phyloP scores from a whole-genome alignment of 2,329 filamentous ascomycete genomes.

The Penicillium sp. region DNA sequence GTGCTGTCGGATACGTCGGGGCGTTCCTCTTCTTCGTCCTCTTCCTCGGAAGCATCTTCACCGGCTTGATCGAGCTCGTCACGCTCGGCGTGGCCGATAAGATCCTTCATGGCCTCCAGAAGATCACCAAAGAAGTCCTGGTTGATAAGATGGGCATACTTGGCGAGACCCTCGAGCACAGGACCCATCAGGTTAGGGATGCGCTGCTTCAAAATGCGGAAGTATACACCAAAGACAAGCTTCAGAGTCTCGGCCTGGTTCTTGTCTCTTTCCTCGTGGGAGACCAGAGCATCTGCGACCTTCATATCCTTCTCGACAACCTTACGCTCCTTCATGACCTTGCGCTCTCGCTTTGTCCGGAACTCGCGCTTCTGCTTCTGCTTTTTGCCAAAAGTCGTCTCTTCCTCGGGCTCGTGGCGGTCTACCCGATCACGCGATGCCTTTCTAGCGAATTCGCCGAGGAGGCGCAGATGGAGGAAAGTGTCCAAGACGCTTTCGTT shows the following conservation, averaged over 20 bases:
- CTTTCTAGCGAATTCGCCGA: constrained; percentile 86
- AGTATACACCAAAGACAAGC: constrained; percentile 93
- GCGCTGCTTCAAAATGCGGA: constrained; percentile 86
- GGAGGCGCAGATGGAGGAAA: constrained; percentile 85
- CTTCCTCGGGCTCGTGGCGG: constrained; percentile 55
- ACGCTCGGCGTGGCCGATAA: constrained; percentile 75
- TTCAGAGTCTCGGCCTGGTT: constrained; percentile 97
- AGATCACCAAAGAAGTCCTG: constrained; percentile 98
- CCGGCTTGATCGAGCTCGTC: constrained; percentile 43
- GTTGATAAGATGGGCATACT: constrained; percentile 96
- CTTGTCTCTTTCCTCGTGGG: constrained; percentile 87
- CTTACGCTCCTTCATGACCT: constrained; percentile 83
- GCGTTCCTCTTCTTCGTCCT: constrained; percentile 44
- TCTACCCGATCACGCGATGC: constrained; percentile 81
- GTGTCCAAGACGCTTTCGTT: constrained; percentile 87
- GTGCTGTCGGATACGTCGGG: constrained; percentile 57
- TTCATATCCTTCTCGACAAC: constrained; percentile 90
- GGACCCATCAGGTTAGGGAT: constrained; percentile 91
- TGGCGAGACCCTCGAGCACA: constrained; percentile 89
- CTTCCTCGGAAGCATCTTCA: constrained; percentile 56
- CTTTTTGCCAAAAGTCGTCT: constrained; percentile 59
- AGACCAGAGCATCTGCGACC: constrained; percentile 87
- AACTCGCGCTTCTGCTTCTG: constrained; percentile 80
- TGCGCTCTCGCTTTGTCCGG: constrained; percentile 85
- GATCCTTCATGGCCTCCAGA: constrained; percentile 89